Evolutionary conservation across 371 early-diverging fungal genomes (phyloP), one percentile per base, ranked within the genome.

Genomic region (Hamiltosporidium tvaerminnensis): DNA sequence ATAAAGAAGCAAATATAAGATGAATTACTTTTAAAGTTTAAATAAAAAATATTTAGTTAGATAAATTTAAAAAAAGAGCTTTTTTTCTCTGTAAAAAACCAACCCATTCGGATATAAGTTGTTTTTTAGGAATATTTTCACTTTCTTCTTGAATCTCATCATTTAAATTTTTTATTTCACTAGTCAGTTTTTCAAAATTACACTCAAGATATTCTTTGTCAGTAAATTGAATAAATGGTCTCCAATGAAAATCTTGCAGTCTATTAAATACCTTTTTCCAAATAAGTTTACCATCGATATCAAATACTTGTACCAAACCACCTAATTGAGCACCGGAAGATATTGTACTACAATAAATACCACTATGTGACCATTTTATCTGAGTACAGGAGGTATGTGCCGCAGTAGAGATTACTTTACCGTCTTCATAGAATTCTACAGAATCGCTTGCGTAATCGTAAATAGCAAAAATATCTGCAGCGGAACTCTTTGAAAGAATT

Each of bases 391-490:
- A 47, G 7, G n/a, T 50, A 32, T 73, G 73, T n/a, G 53, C 5
- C 39, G 63, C 57, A 3, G 50, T 54, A 33, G 39, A 47, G 48
- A 53, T 61, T 48, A 68, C 50, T 12, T 56, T 34, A 0, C 57
- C 58, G 3, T 61, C 55, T 37, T 69, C 69, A 47, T 73, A 73
- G 31, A 73, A 68, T 50, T 73, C 69, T 35, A 73, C 36, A 49
- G 53, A 66, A 30, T 60, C 59, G 23, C 30, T 52, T 9, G 16
- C 41, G 1, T 48, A 10, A 36, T 73, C 69, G 34, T 66, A 66
- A 48, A 69, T 30, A 31, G 48, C 59, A 14, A 37, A 14, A 16
- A 68, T n/a, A 16, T 55, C 33, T 0, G 37, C 52, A 7, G 7
- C 16, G 5, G 10, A 10, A 0, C 35, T 37, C 0, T 47, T 2